A percentile compares a stretch with the other conserved stretches of the same genome.
phyloP scores from a whole-genome alignment of 2,329 filamentous ascomycete species.

The Boeremia lycopersici region DNA sequence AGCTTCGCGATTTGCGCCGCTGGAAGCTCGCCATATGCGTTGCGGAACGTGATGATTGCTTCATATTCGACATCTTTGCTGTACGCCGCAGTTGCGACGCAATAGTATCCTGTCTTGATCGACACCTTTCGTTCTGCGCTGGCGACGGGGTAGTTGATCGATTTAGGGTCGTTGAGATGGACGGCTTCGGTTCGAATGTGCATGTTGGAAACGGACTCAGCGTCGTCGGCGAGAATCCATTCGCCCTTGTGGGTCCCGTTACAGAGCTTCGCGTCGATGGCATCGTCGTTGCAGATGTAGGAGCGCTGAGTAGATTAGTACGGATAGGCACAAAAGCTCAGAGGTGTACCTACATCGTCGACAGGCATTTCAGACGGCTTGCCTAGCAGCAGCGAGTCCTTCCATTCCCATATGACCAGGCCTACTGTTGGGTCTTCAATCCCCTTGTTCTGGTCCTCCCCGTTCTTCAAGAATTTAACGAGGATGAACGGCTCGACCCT shows the following conservation, averaged over 20 bases:
- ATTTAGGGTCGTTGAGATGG: conserved; percentile 74
- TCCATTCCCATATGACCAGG: conserved; percentile 93
- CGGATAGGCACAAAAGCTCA: neutral
- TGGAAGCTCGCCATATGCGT: conserved; percentile 93
- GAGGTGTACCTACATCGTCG: conserved; percentile 31
- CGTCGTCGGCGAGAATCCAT: conserved; percentile 81
- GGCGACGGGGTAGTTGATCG: conserved; percentile 81
- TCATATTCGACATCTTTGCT: conserved; percentile 70
- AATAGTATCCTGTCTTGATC: conserved; percentile 90
- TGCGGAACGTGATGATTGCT: conserved; percentile 88
- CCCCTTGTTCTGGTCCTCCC: conserved; percentile 56
- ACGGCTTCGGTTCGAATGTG: conserved; percentile 80
- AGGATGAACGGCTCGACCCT: conserved; percentile 87
- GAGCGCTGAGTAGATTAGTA: conserved; percentile 56
- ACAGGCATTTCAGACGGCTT: conserved; percentile 53
- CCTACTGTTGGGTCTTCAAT: conserved; percentile 77
- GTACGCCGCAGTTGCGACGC: conserved; percentile 79
- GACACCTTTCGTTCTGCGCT: conserved; percentile 32
- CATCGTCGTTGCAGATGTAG: conserved; percentile 77
- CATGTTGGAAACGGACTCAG: conserved; percentile 71
- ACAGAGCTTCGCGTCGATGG: conserved; percentile 73
- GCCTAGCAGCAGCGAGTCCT: conserved; percentile 80
- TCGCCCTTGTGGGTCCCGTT: conserved; percentile 78
- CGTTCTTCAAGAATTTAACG: conserved; percentile 72
- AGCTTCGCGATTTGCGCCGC: conserved; percentile 96